A percentile compares a stretch with the other conserved stretches of the same genome.
phyloP scores from a whole-genome alignment of 805 yeast genomes.

The Wickerhamomyces hampshirensis region DNA sequence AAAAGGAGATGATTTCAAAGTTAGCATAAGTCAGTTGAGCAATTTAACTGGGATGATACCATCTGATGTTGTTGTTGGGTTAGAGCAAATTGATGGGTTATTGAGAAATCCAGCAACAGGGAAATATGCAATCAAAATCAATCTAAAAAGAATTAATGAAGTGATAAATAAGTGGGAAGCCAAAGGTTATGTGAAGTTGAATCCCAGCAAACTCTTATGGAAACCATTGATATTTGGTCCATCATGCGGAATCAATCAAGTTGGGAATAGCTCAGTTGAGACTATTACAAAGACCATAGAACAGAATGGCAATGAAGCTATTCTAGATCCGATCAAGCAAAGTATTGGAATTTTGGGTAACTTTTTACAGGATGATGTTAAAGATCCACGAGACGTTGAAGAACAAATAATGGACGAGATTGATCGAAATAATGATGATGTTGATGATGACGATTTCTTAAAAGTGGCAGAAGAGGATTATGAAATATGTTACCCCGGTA shows the following conservation, averaged over 20 bases:
- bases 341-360: conserved; percentile 53
- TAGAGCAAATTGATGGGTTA: conserved; percentile 71
- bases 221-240: conserved; percentile 82
- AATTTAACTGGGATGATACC: conserved; percentile 78
- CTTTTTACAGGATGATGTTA: conserved; percentile 64
- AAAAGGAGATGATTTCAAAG: conserved; percentile 7
- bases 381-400: conserved; percentile 57
- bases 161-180: conserved; percentile 46
- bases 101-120: conserved; percentile 40
- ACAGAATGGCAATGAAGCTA: conserved; percentile 9
- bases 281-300: conserved; percentile 10
- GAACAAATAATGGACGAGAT: conserved; percentile 49
- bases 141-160: conserved; percentile 37
- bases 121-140: conserved; percentile 49
- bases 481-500: conserved; percentile 34
- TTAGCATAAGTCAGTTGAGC: conserved; percentile 60
- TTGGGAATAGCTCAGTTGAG: conserved; percentile 28
- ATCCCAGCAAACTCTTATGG: conserved; percentile 61
- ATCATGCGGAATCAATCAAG: conserved; percentile 71
- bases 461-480: conserved; percentile 15
- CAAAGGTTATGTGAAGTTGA: conserved; percentile 48
- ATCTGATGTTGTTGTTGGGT: conserved; percentile 81
- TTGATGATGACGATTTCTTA: conserved; percentile 16
- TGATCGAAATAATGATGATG: conserved; percentile 19
- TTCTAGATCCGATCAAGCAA: conserved; percentile 30